Evolutionary conservation across 1,139 yeast genomes (phyloP).

Genomic region (Yarrowia galli): DNA sequence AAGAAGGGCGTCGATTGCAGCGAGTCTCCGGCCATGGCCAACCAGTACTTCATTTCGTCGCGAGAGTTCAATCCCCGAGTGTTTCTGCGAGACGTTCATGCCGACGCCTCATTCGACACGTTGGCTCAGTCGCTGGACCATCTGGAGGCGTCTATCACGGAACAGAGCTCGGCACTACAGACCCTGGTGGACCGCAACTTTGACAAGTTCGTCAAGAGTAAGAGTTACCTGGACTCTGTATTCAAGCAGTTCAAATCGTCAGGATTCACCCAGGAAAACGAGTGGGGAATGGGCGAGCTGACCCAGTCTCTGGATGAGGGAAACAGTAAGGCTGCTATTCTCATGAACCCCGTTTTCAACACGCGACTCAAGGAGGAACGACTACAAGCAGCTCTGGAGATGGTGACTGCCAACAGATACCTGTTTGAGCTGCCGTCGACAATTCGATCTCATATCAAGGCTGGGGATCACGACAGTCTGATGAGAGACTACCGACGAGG

Average conservation of each 20-base stretch:
- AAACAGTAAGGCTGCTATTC: slow-evolving; percentile 60
- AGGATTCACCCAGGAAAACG: slow-evolving; percentile 53
- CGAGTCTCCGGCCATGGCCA: slow-evolving; percentile 45
- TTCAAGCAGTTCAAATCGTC: slow-evolving; percentile 58
- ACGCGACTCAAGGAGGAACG: slow-evolving; percentile 67
- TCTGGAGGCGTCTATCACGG: slow-evolving; percentile 67
- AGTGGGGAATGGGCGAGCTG: slow-evolving; percentile 50
- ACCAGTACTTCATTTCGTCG: slow-evolving; percentile 71
- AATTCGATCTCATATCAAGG: slow-evolving; percentile 61
- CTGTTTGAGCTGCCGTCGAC: slow-evolving; percentile 76
- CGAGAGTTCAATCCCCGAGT: slow-evolving; percentile 74
- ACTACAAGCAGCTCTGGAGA: slow-evolving; percentile 64
- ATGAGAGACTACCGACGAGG: slow-evolving; percentile 74
- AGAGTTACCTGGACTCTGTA: slow-evolving; percentile 68
- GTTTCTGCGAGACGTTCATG: slow-evolving; percentile 74
- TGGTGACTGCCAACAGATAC: slow-evolving; percentile 66
- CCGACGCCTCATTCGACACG: slow-evolving; percentile 70
- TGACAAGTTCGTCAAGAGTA: slow-evolving; percentile 75
- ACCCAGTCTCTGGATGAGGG: slow-evolving; percentile 51
- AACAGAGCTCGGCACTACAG: slow-evolving; percentile 71
- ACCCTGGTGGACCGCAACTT: slow-evolving; percentile 76
- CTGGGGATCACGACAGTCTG: slow-evolving; percentile 73
- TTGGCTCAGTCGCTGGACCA: slow-evolving; percentile 62
- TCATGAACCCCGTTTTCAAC: slow-evolving; percentile 78
- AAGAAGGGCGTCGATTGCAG: slow-evolving; percentile 49